Evolutionary conservation across 169 alveolate genomes (phyloP).

Genomic region (Plasmodium gallinaceum): DNA sequence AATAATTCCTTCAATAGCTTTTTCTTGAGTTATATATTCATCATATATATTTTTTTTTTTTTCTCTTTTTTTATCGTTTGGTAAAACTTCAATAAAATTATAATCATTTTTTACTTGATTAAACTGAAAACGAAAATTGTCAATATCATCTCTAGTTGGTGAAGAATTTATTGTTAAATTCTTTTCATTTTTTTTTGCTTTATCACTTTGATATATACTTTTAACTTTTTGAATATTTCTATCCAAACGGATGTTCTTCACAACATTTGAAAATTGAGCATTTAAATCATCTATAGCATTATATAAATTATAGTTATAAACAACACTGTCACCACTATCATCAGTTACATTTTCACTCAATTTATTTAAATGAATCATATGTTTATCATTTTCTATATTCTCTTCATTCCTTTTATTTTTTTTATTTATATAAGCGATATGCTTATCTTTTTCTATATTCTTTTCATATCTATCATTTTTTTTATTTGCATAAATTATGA

Average conservation of each 20-base stretch:
- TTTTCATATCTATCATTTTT: neutral
- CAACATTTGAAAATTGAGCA: slow-evolving; percentile 59
- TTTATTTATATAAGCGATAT: too few species aligned
- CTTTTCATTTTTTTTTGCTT: neutral
- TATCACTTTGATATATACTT: neutral
- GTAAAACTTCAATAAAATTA: slow-evolving; percentile 31
- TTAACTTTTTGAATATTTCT: neutral
- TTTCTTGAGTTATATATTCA: slow-evolving; percentile 74
- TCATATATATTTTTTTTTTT: slow-evolving; percentile 18
- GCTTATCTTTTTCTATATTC: too few species aligned
- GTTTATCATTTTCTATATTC: neutral
- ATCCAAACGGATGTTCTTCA: slow-evolving; percentile 32
- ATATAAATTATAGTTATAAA: slow-evolving; percentile 50
- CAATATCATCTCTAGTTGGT: neutral
- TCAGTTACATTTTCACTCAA: slow-evolving; percentile 11
- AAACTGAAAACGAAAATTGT: neutral
- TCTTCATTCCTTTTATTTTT: neutral
- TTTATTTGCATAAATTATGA: too few species aligned
- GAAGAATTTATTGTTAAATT: neutral
- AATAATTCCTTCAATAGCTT: slow-evolving; percentile 68
- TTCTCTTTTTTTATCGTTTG: slow-evolving; percentile 13
- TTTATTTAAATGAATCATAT: neutral
- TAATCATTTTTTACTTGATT: slow-evolving; percentile 26
- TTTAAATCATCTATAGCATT: slow-evolving; percentile 44
- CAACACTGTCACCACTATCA: slow-evolving; percentile 68